Percentiles rank a stretch among this genome's conserved stretches.
Conservation (phyloP, 176 grass and related monocot genomes). For the Melocanna baccifera region DNA sequence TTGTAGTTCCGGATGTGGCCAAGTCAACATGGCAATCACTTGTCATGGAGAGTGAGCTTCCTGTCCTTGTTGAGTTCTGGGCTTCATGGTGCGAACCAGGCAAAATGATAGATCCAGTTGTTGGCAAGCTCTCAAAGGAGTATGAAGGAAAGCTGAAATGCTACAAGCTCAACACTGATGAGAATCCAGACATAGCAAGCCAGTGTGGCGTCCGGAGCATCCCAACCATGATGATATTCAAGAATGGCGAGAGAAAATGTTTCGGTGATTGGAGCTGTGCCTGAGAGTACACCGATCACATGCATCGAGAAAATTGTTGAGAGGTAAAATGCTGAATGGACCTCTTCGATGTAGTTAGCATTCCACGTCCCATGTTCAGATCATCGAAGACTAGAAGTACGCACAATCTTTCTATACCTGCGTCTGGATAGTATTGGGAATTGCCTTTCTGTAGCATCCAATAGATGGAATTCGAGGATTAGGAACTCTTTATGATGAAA, state of each 20-base stretch:
- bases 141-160: constrained; percentile 83
- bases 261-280: constrained; percentile 75
- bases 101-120: constrained; percentile 74
- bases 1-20: constrained; percentile 51
- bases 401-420: not conserved
- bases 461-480: constrained; percentile 5
- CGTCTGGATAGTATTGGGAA: constrained; percentile 14
- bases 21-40: constrained; percentile 64
- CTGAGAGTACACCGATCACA: constrained; percentile 53
- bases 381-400: not conserved
- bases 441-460: not conserved
- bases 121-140: constrained; percentile 71
- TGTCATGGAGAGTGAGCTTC: constrained; percentile 58
- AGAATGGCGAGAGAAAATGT: constrained; percentile 79
- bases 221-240: constrained; percentile 83
- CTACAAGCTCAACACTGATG: constrained; percentile 83
- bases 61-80: constrained; percentile 85
- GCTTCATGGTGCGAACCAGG: constrained; percentile 91
- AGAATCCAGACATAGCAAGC: constrained; percentile 65
- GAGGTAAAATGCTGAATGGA: constrained; percentile 17
- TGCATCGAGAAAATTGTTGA: constrained; percentile 59
- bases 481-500: not conserved
- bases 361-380: not conserved
- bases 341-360: not conserved
- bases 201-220: constrained; percentile 75